Evolutionary conservation across 495 filamentous ascomycete genomes (phyloP), one percentile per base, ranked within the genome.

Genomic region (Baudoinia panamericana): DNA sequence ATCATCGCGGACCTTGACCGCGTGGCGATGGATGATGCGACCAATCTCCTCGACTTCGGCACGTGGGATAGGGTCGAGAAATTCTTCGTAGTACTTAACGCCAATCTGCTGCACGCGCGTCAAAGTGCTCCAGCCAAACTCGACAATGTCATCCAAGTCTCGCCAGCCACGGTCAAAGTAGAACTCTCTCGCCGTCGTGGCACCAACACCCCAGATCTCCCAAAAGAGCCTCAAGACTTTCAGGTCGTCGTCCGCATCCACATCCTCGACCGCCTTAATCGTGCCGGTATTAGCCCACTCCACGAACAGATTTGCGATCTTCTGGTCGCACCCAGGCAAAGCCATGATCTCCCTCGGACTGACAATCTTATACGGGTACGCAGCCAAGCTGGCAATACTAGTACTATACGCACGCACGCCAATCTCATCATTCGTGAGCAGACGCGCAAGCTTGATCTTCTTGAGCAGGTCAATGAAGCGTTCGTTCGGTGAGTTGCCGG

Each of bases 1-100:
- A 13, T 40, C 51, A 43, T 55, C 66, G 30, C 36, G 63, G 49
- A 56, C 66, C 16, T 59, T 41, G 50, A 65, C 66, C 2, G 85
- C 86, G 50, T 87, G 75, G 2, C 58, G 46, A 2, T 71, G 64
- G 26, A 96, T 66, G 7, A 66, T 64, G 3, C 51, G 43, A 0
- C 68, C 73, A 42, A 95, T 94, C 0, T 53, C 41, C 50, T 84
- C 79, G 2, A 84, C 77, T 52, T 97, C 88, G 0, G 39, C 31
- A 1, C 87, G 70, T 1, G 85, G 69, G 13, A 97, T 81, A 23
- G 69, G 71, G 16, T 65, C 56, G 24, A 71, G 66, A 30, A 97
- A 80, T 39, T 96, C 90, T 31, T 92, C 82, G 56, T 87, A 93
- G 56, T 77, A 95, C 55, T 96, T 96, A n/a, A 96, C 58, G 0